Base-by-base conservation (phyloP, 352 stramenopile genomes). In the Globisporangium yorkense region DNA sequence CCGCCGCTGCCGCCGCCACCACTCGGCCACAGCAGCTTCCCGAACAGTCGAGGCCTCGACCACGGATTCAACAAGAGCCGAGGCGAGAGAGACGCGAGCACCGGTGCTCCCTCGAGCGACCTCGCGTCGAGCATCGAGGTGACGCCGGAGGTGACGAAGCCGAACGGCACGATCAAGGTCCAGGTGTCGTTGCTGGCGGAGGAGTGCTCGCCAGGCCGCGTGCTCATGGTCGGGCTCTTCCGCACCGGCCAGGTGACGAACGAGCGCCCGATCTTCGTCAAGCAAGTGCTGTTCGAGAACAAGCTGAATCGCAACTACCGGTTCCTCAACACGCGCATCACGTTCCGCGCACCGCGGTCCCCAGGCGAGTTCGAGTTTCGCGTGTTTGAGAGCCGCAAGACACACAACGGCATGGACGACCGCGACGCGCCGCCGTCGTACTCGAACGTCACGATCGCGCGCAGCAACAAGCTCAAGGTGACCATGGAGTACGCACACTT, bases 201-300 rank as follows among this genome's bases (percentile, higher is more conserved):
- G 12, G 76, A 89, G 54, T 91, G 81, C 60, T 51, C 73, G 9
- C 59, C 63, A 9, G 77, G 78, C 3, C 78, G 83, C 21, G 72
- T 88, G 37, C 60, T 93, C 8, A 75, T 93, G 51, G 79, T 93
- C 37, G 84, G 84, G 0, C 78, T 93, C 35, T 93, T 92, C 51
- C 84, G 84, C 29, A 65, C 80, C 5, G 76, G 79, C n/a, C 84
- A 92, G 29, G 67, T 72, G 18, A 82, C 77, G 7, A 90, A 90
- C 51, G 79, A 91, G 58, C 87, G 87, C 40, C 84, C 84, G 20
- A 92, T 93, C 56, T 93, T 93, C 43, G 76, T 93, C 41, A 90
- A 90, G 59, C 80, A 90, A 51, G 75, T 93, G 20, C 73, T 91
- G 0, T 89, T 91, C 44, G 81, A 93, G 61, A 84, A 84, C 70